phyloP scores from a whole-genome alignment of 2,329 filamentous ascomycete species.

The Beauveria sp. region DNA sequence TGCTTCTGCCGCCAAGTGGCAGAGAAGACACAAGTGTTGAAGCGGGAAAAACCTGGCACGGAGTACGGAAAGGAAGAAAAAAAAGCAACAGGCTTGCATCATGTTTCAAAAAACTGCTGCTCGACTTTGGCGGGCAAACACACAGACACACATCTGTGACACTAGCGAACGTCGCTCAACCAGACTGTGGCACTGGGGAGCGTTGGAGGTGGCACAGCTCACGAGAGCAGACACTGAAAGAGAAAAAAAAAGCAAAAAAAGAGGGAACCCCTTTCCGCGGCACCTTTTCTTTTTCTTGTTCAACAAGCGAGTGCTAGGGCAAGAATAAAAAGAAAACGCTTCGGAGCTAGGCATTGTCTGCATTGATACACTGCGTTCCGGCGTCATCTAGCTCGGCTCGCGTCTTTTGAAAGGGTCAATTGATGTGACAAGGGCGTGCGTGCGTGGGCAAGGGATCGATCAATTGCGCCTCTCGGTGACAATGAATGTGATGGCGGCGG shows the following conservation, averaged over 20 bases:
- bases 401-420: neutral
- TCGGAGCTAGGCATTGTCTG: neutral
- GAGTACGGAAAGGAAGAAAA: neutral
- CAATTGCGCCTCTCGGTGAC: neutral
- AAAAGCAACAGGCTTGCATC: neutral
- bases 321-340: neutral
- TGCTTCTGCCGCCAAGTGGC: neutral
- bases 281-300: neutral
- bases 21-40: neutral
- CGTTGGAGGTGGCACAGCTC: neutral
- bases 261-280: neutral
- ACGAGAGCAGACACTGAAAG: neutral
- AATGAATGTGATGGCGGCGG: neutral
- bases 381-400: no score
- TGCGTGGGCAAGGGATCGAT: neutral
- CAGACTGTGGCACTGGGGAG: neutral
- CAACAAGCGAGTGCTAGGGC: neutral
- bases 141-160: conserved; percentile 7
- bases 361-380: no score
- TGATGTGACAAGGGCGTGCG: neutral
- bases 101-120: neutral
- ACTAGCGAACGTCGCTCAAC: neutral
- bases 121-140: neutral
- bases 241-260: neutral
- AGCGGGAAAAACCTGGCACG: neutral